A percentile compares a stretch with the other conserved stretches of the same genome.
Conservation (phyloP, 768 basidiomycete species). For the Hydnomerulius pinastri region DNA sequence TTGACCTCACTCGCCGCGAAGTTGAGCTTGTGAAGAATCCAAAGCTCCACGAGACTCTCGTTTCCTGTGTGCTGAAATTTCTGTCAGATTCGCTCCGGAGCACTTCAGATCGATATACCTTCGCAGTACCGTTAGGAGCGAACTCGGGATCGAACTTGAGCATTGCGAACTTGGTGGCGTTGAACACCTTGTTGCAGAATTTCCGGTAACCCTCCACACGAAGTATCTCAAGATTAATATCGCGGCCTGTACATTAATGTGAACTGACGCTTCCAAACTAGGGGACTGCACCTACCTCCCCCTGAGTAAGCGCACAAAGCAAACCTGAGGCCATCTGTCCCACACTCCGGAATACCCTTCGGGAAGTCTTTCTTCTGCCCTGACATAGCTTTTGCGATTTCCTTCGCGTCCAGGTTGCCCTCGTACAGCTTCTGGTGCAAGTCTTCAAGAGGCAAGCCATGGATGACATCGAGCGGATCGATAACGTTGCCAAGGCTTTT, state of each 20-base stretch:
- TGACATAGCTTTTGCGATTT: slow-evolving; percentile 85
- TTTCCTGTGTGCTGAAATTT: slow-evolving; percentile 73
- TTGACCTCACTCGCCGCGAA: slow-evolving; percentile 78
- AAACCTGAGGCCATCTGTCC: slow-evolving; percentile 94
- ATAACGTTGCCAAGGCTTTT: slow-evolving; percentile 98
- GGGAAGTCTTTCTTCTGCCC: slow-evolving; percentile 99
- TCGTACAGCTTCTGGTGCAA: slow-evolving; percentile 85
- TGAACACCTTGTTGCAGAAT: slow-evolving; percentile 99
- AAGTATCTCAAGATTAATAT: slow-evolving; percentile 95
- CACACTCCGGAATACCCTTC: slow-evolving; percentile 98
- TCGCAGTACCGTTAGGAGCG: slow-evolving; percentile 65
- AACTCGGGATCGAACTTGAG: slow-evolving; percentile 89
- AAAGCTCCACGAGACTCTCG: slow-evolving; percentile 90
- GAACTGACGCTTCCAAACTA: background rate
- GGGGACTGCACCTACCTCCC: slow-evolving; percentile 55
- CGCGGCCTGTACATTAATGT: slow-evolving; percentile 62
- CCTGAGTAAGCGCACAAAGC: slow-evolving; percentile 93
- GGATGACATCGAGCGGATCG: slow-evolving; percentile 94
- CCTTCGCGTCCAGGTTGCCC: slow-evolving; percentile 92
- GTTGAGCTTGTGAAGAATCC: slow-evolving; percentile 96
- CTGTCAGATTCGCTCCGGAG: slow-evolving; percentile 5
- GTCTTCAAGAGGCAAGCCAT: slow-evolving; percentile 74
- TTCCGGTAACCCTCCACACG: slow-evolving; percentile 98
- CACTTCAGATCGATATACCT: slow-evolving; percentile 46
- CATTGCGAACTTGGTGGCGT: slow-evolving; percentile 99